phyloP scores from a whole-genome alignment of 768 basidiomycete species.

The Steccherinum ochraceum region DNA sequence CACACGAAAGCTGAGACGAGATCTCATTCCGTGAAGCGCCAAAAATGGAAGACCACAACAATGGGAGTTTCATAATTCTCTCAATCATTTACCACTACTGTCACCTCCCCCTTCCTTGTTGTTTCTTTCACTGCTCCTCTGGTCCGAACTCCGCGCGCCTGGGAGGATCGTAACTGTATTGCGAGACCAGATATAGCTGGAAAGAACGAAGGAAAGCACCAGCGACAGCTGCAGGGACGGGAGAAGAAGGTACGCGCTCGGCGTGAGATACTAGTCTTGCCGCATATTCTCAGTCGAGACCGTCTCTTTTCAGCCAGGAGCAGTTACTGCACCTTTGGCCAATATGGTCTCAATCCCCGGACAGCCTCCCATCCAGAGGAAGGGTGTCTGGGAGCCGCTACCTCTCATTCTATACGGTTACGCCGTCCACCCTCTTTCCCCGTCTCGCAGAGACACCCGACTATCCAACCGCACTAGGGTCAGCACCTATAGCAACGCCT shows the following conservation, averaged over 20 bases:
- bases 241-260: not conserved
- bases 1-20: no score
- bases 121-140: no score
- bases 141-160: no score
- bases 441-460: slow-evolving; percentile 68
- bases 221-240: no score
- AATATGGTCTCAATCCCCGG: not conserved
- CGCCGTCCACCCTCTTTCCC: slow-evolving; percentile 77
- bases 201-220: no score
- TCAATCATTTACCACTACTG: no score
- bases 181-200: no score
- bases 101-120: no score
- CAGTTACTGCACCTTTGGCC: not conserved
- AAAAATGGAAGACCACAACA: no score
- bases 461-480: slow-evolving; percentile 51
- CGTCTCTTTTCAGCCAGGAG: not conserved
- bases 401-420: slow-evolving; percentile 85
- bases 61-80: no score
- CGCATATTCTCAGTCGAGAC: not conserved
- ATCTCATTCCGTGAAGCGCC: no score
- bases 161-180: no score
- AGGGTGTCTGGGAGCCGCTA: slow-evolving; percentile 57
- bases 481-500: slow-evolving; percentile 54
- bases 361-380: slow-evolving; percentile 9
- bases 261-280: not conserved